phyloP scores from a whole-genome alignment of 2,329 filamentous ascomycete species.

The Apiospora hydei region DNA sequence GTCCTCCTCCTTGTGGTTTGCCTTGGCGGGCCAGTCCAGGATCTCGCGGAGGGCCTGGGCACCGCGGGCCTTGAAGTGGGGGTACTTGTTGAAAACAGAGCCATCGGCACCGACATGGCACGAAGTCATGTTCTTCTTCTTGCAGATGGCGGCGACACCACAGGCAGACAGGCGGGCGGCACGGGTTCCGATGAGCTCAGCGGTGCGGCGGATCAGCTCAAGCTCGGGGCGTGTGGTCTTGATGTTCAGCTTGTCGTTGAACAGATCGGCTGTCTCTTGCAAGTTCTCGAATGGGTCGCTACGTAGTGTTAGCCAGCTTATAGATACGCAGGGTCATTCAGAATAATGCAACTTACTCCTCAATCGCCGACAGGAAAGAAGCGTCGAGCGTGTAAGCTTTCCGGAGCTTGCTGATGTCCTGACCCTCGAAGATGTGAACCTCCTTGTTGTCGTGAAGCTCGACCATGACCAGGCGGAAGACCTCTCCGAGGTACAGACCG shows the following conservation, averaged over 20 bases:
- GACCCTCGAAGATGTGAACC: conserved; percentile 79
- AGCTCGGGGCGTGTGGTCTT: conserved; percentile 78
- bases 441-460: conserved; percentile 84
- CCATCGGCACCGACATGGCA: conserved; percentile 98
- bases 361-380: conserved; percentile 90
- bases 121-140: conserved; percentile 87
- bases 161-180: conserved; percentile 92
- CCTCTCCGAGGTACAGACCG: conserved; percentile 91
- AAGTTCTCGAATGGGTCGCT: conserved; percentile 96
- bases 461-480: conserved; percentile 87
- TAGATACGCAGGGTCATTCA: conserved; percentile 24
- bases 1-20: conserved; percentile 75
- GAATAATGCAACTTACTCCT: conserved; percentile 67
- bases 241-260: conserved; percentile 78
- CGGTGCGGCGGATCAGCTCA: conserved; percentile 85
- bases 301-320: conserved; percentile 33
- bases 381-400: conserved; percentile 91
- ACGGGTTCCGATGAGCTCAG: conserved; percentile 93
- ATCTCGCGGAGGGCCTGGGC: conserved; percentile 92
- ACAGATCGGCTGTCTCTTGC: conserved; percentile 84
- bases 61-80: conserved; percentile 93
- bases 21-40: conserved; percentile 86
- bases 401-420: conserved; percentile 81
- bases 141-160: conserved; percentile 94
- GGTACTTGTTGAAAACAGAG: conserved; percentile 99